Conservation (phyloP, 495 filamentous ascomycete genomes). For the Neurospora sp. region DNA sequence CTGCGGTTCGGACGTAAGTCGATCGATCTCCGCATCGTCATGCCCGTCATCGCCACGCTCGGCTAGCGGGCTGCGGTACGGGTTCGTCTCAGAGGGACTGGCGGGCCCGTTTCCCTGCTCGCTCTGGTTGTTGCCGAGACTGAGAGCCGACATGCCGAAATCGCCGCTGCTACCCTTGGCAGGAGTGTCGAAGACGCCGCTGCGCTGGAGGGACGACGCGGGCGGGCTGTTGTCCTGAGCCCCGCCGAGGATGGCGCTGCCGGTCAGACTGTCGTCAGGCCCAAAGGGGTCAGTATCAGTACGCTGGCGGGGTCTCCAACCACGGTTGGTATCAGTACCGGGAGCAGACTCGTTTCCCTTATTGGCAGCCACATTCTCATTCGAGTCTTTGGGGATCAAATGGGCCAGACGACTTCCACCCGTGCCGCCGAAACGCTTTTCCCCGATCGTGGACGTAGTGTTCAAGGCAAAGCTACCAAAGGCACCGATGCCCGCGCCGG, state of each 20-base stretch:
- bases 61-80: slow-evolving; percentile 74
- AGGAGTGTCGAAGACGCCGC: slow-evolving; percentile 44
- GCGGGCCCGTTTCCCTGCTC: slow-evolving; percentile 45
- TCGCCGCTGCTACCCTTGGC: slow-evolving; percentile 46
- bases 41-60: slow-evolving; percentile 55
- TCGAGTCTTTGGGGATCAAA: slow-evolving; percentile 65
- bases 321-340: slow-evolving; percentile 22
- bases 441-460: slow-evolving; percentile 40
- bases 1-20: slow-evolving; percentile 30
- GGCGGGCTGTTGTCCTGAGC: slow-evolving; percentile 63
- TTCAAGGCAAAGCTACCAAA: slow-evolving; percentile 73
- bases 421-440: slow-evolving; percentile 63
- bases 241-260: slow-evolving; percentile 72
- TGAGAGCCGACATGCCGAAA: slow-evolving; percentile 76
- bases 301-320: slow-evolving; percentile 45
- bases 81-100: slow-evolving; percentile 94
- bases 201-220: slow-evolving; percentile 26
- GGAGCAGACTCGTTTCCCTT: slow-evolving; percentile 24
- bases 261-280: slow-evolving; percentile 51
- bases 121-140: slow-evolving; percentile 34
- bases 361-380: slow-evolving; percentile 46
- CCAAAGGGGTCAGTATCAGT: slow-evolving; percentile 79
- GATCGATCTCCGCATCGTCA: slow-evolving; percentile 52
- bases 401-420: slow-evolving; percentile 79
- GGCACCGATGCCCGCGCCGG: slow-evolving; percentile 62